Evolutionary conservation across 352 stramenopile species (phyloP), one percentile per base, ranked within the genome.

Genomic region (Phytophthora litchii): DNA sequence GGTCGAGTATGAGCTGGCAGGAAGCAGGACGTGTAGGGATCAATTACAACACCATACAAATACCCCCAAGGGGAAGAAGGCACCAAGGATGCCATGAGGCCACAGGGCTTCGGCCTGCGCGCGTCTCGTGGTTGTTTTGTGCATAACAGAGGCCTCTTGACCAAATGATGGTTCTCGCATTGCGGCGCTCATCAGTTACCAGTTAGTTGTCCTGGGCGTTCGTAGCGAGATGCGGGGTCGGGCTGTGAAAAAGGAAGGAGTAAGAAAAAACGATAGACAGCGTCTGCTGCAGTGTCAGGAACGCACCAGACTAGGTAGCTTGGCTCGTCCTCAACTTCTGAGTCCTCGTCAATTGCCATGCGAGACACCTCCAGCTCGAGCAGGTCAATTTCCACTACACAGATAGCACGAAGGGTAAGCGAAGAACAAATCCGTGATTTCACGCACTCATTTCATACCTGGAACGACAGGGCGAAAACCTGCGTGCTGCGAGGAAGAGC

Each of bases 381-480:
- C 42, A 70, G 46, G 21, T 76, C 62, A 32, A 72, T 64, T 64
- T 76, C 56, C 23, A 72, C 67, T 76, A 31, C 3, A 59, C n/a
- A 48, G 20, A 19, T 42, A 31, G 16, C 5, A 19, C 32, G n/a
- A 49, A 56, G 19, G 25, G 13, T 40, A 53, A 34, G 45, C 41
- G 13, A 60, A 44, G 34, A 56, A 27, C 11, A 37, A 34, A 27
- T 37, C 9, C 20, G 40, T 46, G 16, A 42, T 37, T 17, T 23
- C n/a, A 7, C 17, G 9, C 16, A 12, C 29, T 49, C 19, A 13
- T 21, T 36, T 35, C 29, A 54, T 56, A 92, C 83, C 82, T 75
- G 79, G 78, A 27, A 89, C 74, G 42, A 93, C 78, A 19, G 84
- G 82, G 12, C 82, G 81, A 47, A 93, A 93, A 1, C 74, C 80